A percentile compares a stretch with the other conserved stretches of the same genome.
Evolutionary conservation across 2,329 filamentous ascomycete species (phyloP).

Genomic region (Colletotrichum melonis): DNA sequence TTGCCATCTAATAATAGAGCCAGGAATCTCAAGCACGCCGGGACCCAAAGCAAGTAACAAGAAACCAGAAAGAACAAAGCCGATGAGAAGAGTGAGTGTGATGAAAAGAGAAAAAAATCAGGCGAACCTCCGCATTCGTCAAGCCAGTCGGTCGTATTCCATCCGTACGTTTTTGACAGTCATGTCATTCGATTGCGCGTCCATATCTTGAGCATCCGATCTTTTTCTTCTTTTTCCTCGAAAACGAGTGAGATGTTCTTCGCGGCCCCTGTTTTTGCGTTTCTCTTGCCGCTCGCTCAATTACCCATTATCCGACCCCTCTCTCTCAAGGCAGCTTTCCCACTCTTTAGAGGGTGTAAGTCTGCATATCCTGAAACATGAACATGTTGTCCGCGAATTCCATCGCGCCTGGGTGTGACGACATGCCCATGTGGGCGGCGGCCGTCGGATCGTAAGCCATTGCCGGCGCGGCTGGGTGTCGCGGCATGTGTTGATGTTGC

Average conservation of each 20-base stretch:
- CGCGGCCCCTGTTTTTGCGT: slow-evolving; percentile 2
- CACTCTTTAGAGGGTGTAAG: slow-evolving; percentile 36
- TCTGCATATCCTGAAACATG: slow-evolving; percentile 44
- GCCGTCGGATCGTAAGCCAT: slow-evolving; percentile 25
- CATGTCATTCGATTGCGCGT: not conserved
- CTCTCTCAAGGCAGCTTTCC: not conserved
- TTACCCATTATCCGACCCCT: not conserved
- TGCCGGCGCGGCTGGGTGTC: slow-evolving; percentile 27
- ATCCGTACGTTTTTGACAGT: slow-evolving; percentile 9
- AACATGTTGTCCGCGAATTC: slow-evolving; percentile 45
- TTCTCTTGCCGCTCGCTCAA: slow-evolving; percentile 5
- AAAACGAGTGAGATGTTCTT: not conserved
- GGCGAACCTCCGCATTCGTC: slow-evolving; percentile 13
- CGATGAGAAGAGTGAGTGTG: no score
- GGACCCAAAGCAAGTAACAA: not conserved
- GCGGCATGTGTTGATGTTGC: slow-evolving; percentile 25
- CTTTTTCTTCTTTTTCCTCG: not conserved
- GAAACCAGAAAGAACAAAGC: not conserved
- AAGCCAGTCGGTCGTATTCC: slow-evolving; percentile 25
- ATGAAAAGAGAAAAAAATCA: slow-evolving; percentile 10
- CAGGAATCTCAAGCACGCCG: slow-evolving; percentile 4
- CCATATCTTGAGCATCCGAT: not conserved
- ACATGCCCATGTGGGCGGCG: slow-evolving; percentile 29
- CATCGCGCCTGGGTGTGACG: slow-evolving; percentile 36
- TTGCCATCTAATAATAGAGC: slow-evolving; percentile 29